Percentiles rank a stretch among this genome's conserved stretches.
Evolutionary conservation across 164 flowering plant genomes (phyloP).

Genomic region (Aristolochia californica): DNA sequence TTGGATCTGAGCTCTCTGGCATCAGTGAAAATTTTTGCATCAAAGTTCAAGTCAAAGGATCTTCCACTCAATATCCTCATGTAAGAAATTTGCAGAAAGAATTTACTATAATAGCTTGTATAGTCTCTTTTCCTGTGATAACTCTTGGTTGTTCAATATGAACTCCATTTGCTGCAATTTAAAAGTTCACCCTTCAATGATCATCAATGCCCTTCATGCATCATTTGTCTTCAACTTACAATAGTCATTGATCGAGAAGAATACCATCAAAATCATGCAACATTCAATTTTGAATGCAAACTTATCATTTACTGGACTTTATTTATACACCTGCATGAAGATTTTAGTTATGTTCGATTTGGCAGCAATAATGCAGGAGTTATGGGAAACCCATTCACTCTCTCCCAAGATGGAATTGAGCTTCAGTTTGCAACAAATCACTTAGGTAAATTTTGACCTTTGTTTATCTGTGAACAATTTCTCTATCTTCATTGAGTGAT

Average conservation of each 20-base stretch:
- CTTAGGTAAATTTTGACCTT: constrained; percentile 30
- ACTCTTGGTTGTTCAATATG: too few species aligned
- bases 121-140: not conserved
- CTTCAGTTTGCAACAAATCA: constrained; percentile 75
- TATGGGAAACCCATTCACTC: constrained; percentile 48
- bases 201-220: not conserved
- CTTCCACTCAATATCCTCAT: constrained; percentile 59
- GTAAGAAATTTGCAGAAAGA: constrained; percentile 27
- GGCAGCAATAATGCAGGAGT: constrained; percentile 78
- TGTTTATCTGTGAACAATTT: not conserved
- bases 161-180: too few species aligned
- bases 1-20: constrained; percentile 62
- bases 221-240: not conserved
- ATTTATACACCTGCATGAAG: too few species aligned
- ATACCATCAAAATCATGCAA: too few species aligned
- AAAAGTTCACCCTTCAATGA: not conserved
- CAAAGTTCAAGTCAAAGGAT: constrained; percentile 34
- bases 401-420: constrained; percentile 58
- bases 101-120: not conserved
- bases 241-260: too few species aligned
- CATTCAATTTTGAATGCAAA: too few species aligned
- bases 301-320: too few species aligned
- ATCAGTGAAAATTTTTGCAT: constrained; percentile 58
- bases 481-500: not conserved
- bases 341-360: not conserved